Evolutionary conservation across 2,329 filamentous ascomycete species (phyloP).

Genomic region (Cladosporium sphaerospermum): DNA sequence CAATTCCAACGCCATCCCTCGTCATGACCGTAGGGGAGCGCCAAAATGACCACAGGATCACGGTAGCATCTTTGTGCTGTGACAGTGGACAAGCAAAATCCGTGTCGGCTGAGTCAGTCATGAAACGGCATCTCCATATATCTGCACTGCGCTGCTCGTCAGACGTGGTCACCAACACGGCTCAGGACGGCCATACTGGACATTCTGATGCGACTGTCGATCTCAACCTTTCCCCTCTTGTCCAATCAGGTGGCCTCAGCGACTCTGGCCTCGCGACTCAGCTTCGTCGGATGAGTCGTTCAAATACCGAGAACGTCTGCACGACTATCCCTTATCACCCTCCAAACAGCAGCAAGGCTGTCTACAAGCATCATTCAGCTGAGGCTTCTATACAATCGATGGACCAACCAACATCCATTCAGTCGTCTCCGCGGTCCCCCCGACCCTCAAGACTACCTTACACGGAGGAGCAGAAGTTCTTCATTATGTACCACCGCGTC

Average conservation of each 20-base stretch:
- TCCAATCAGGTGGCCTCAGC: not conserved
- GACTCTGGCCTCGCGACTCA: not conserved
- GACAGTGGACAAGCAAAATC: too few relatives aligned
- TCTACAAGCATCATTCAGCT: not conserved
- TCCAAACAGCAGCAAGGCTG: slow-evolving; percentile 1
- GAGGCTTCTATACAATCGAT: not conserved
- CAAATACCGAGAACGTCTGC: slow-evolving; percentile 2
- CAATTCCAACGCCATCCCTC: too few relatives aligned
- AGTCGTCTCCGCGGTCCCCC: slow-evolving; percentile 12
- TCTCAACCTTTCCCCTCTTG: not conserved
- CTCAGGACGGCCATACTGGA: too few relatives aligned
- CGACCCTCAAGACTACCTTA: slow-evolving; percentile 26
- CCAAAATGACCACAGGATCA: too few relatives aligned
- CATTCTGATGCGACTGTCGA: slow-evolving; percentile 1
- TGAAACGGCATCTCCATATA: too few relatives aligned
- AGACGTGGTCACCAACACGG: too few relatives aligned
- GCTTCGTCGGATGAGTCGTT: slow-evolving; percentile 1
- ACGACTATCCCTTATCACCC: too few relatives aligned
- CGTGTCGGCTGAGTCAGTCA: too few relatives aligned
- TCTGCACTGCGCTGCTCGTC: too few relatives aligned
- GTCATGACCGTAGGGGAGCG: too few relatives aligned
- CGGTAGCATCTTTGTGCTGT: too few relatives aligned
- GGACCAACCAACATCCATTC: not conserved
- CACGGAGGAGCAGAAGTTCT: slow-evolving; percentile 32
- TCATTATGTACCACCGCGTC: slow-evolving; percentile 24